Conservation (phyloP, 78 protist species). For the Dictyostelium capitatum region DNA sequence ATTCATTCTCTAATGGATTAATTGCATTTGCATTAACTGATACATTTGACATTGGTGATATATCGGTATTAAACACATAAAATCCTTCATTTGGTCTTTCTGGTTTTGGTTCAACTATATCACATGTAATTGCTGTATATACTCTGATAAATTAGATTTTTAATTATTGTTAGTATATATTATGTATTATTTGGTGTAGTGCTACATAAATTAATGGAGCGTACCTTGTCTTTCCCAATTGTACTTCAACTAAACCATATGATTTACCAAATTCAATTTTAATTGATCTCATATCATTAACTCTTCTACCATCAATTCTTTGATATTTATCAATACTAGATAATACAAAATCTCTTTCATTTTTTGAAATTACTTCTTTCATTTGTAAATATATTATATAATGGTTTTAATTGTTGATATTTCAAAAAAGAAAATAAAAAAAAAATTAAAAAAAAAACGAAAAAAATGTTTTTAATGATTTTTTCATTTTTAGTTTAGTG, state of each 20-base stretch:
- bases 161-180: too few relatives aligned
- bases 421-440: too few relatives aligned
- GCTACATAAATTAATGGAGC: too few relatives aligned
- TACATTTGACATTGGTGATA: constrained; percentile 85
- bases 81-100: constrained; percentile 93
- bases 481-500: too few relatives aligned
- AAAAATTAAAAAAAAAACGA: too few relatives aligned
- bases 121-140: constrained; percentile 73
- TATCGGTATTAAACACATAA: constrained; percentile 72
- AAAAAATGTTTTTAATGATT: too few relatives aligned
- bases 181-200: too few relatives aligned
- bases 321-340: constrained; percentile 39
- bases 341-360: constrained; percentile 76
- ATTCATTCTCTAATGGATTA: constrained; percentile 56
- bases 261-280: constrained; percentile 60
- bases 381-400: not conserved
- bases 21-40: constrained; percentile 19
- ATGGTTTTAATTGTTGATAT: too few relatives aligned
- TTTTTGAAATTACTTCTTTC: constrained; percentile 77
- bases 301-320: constrained; percentile 81
- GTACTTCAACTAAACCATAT: constrained; percentile 79
- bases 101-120: constrained; percentile 88
- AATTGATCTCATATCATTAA: constrained; percentile 67
- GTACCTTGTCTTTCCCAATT: constrained; percentile 90
- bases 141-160: too few relatives aligned